These are phyloP conservation scores for Paramyrothecium roridum DNA, from an alignment of 2,329 filamentous ascomycete species.

Conservation along the genomic window DNA sequence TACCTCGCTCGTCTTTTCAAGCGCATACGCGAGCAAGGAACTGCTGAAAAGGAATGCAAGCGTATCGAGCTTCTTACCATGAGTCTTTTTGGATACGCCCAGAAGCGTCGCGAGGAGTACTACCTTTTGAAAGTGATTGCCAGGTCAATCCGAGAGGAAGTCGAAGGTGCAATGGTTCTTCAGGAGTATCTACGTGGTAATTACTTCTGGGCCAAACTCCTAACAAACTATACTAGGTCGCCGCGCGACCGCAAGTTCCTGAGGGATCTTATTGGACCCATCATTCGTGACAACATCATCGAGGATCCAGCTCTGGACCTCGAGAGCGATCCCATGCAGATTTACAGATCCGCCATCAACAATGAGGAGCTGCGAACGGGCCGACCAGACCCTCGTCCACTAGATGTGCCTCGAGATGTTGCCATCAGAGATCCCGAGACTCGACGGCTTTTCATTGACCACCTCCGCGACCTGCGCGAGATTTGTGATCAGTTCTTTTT, in stretches of 20 bases:
- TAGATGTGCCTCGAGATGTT: slow-evolving; percentile 84
- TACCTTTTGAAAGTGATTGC: slow-evolving; percentile 88
- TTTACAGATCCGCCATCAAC: slow-evolving; percentile 92
- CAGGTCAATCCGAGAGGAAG: slow-evolving; percentile 79
- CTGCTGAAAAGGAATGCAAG: slow-evolving; percentile 88
- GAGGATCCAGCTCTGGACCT: slow-evolving; percentile 88
- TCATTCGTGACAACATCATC: slow-evolving; percentile 89
- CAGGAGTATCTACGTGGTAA: slow-evolving; percentile 87
- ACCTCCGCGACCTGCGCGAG: slow-evolving; percentile 89
- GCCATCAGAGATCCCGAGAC: slow-evolving; percentile 97
- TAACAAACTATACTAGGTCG: slow-evolving; percentile 84
- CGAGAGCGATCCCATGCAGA: slow-evolving; percentile 96
- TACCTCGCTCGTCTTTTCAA: slow-evolving; percentile 89
- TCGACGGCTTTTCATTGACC: slow-evolving; percentile 86
- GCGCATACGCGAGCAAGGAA: slow-evolving; percentile 76
- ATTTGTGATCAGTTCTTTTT: slow-evolving; percentile 89
- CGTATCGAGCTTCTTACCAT: slow-evolving; percentile 91
- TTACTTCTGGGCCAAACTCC: slow-evolving; percentile 88
- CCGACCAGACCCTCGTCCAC: slow-evolving; percentile 72
- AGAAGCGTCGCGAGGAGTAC: slow-evolving; percentile 95
- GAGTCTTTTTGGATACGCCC: slow-evolving; percentile 94
- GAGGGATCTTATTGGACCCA: slow-evolving; percentile 76
- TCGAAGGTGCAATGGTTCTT: slow-evolving; percentile 68
- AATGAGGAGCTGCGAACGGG: slow-evolving; percentile 96
- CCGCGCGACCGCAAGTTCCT: slow-evolving; percentile 91